Base-by-base conservation (phyloP, 768 basidiomycete species). In the Hericium coralloides region DNA sequence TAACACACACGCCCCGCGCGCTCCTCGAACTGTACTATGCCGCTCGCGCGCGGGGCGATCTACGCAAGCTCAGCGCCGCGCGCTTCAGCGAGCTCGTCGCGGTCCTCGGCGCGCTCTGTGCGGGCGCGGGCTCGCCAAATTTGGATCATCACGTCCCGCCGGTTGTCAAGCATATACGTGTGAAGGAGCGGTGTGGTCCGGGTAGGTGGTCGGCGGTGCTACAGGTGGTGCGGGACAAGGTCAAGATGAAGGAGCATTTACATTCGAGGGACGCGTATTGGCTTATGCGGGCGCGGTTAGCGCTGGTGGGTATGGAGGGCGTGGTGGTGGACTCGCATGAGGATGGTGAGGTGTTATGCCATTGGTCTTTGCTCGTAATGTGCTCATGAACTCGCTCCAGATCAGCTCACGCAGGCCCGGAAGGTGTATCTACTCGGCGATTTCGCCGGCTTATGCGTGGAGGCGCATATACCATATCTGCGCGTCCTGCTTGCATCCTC, bases 201-300 rank as follows among this genome's bases (percentile, higher is more conserved):
- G 63, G 69, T 7, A 74, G 79, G 63, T 86, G 84, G 85, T 41
- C 70, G 15, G 73, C 83, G 52, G 66, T 84, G 12, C 50, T 74
- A 48, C 69, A 73, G 53, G 61, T 85, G 12, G 73, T 72, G 9
- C 67, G 64, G 38, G 76, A 79, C 63, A 84, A 83, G 66, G 61
- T 65, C 38, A 56, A 59, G 38, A 57, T 69, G n/a, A 70, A 68
- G 38, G 65, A 71, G 56, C 15, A 57, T 9, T 60, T 69, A 36
- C 65, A 58, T 15, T 67, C 70, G 45, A 71, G 75, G n/a, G 83
- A 87, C 64, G 73, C 74, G 50, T 87, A 80, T 66, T 87, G 85
- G 85, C 64, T 80, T 49, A 79, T 87, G 79, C 76, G 70, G 37
- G 77, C 77, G 12, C 54, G 25, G 41, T 47, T 55, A 14, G 45